Base-by-base conservation (phyloP, 495 filamentous ascomycete genomes). In the Aspergillus haitiensis region DNA sequence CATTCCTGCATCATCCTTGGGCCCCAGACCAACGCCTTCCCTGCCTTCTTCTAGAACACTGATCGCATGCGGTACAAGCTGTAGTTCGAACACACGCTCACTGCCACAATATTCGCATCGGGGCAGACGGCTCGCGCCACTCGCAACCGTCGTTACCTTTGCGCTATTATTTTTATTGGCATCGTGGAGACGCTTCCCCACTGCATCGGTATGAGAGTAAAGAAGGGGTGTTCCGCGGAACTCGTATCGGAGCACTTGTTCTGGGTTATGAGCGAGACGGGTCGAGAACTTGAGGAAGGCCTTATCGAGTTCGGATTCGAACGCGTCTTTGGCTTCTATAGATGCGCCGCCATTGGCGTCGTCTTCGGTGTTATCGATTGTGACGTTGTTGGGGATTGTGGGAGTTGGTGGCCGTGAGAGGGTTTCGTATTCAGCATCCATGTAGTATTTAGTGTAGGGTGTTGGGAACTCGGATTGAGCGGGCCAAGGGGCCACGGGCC, bases 201-300 rank as follows among this genome's bases (percentile, higher is more conserved):
- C 86, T 10, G 76, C 75, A 62, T 98, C 94, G 3, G 68, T 78
- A 65, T 88, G 87, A 16, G 83, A 84, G 70, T 96, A 98, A 11
- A 98, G 80, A 40, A 99, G 70, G 27, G 95, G 93, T 27, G 75
- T 63, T 0, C 94, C 95, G 1, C 76, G 78, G 71, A 91, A 95
- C 70, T 98, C 93, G 67, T 98, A 99, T 44, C 95, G 86, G 36
- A 99, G 85, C 12, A 92, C 87, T 67, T 98, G 94, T 62, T 96
- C 91, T 0, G 94, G 92, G 73, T 98, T 98, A 70, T 98, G 90
- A 1, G 83, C 84, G 7, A 97, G 80, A 3, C 92, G 78, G 65
- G 92, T 92, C 0, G 95, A 93, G 70, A 99, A 82, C 56, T 85
- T 87, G 70, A 96, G 92, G 76, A 99, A 99, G 0, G 87, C 86